Evolutionary conservation across 1,284 basidiomycete genomes (phyloP).

Genomic region (Fistulinella cinereoalba): DNA sequence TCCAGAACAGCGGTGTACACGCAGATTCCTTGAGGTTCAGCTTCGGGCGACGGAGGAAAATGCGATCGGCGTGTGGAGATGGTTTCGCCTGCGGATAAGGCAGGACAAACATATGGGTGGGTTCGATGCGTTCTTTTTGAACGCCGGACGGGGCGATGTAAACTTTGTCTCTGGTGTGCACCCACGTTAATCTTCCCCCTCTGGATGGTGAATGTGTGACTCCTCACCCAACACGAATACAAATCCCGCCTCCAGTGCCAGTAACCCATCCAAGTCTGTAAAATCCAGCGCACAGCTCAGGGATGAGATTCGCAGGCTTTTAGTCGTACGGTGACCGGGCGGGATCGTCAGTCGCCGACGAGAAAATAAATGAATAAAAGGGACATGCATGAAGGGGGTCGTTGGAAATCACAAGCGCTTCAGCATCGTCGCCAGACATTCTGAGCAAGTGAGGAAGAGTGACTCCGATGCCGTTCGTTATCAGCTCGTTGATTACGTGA

Average conservation of each 20-base stretch:
- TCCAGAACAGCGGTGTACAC: slow-evolving; percentile 90
- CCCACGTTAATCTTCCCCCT: neutral
- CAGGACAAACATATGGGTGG: slow-evolving; percentile 81
- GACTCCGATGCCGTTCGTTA: neutral
- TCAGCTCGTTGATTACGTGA: neutral
- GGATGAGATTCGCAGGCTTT: slow-evolving; percentile 77
- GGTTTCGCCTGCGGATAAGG: slow-evolving; percentile 65
- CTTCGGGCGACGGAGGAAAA: slow-evolving; percentile 71
- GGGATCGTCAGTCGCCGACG: neutral
- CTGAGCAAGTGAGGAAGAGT: neutral
- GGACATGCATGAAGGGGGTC: slow-evolving; percentile 51
- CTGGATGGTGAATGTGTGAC: no score
- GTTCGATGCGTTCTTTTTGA: slow-evolving; percentile 82
- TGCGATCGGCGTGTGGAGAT: slow-evolving; percentile 61
- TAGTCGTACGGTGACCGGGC: neutral
- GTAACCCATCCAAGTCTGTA: slow-evolving; percentile 65
- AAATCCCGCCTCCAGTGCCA: slow-evolving; percentile 64
- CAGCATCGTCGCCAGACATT: slow-evolving; percentile 16
- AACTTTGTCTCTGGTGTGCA: slow-evolving; percentile 62
- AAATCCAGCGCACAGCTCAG: slow-evolving; percentile 66
- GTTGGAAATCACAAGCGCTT: slow-evolving; percentile 26
- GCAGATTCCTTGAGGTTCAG: slow-evolving; percentile 73
- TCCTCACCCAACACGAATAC: slow-evolving; percentile 67
- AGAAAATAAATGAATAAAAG: neutral
- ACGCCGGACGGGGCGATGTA: slow-evolving; percentile 87